Evolutionary conservation across 1,139 yeast genomes (phyloP), one percentile per base, ranked within the genome.

Genomic region (Debaryomyces subglobosus): DNA sequence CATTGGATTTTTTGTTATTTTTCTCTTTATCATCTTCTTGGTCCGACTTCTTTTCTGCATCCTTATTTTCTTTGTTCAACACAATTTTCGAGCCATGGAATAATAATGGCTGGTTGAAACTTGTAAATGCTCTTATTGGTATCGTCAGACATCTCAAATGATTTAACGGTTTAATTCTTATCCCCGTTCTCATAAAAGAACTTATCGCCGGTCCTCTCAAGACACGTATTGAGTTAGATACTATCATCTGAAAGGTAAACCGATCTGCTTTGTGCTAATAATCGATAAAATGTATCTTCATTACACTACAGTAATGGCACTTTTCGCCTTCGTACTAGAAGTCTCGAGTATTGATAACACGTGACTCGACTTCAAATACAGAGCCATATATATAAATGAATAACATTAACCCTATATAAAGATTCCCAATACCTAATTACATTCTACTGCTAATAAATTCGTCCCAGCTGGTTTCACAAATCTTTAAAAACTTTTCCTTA

Each of bases 401-500:
- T 13, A 37, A 13, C 30, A 15, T 25, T 25, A 21, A 36, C 30
- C 24, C 40, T 25, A 37, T 24, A 37, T 23, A 37, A 24, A 37
- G 29, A 37, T 23, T 13, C 40, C 30, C 40, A 23, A 37, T 24
- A 16, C 35, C 29, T 40, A 39, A 23, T 44, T 43, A 44, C 29
- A 41, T 34, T 45, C 55, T 54, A 15, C 53, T 50, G 38, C 54
- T 54, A 7, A 62, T 55, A 54, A 72, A 77, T 58, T 78, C 77
- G 50, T 80, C 81, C 85, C 85, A 82, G 30, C 81, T 77, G 21
- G 79, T 77, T 49, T 74, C 80, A 61, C 85, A 81, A 35, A 79
- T 72, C 53, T 74, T 76, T 54, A 79, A 56, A 55, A 81, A 82
- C 57, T 78, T 74, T 49, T 71, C 69, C 57, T 75, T 78, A 46